Evolutionary conservation across 108 stramenopile genomes (phyloP).

Genomic region (Cyclotella sp.): DNA sequence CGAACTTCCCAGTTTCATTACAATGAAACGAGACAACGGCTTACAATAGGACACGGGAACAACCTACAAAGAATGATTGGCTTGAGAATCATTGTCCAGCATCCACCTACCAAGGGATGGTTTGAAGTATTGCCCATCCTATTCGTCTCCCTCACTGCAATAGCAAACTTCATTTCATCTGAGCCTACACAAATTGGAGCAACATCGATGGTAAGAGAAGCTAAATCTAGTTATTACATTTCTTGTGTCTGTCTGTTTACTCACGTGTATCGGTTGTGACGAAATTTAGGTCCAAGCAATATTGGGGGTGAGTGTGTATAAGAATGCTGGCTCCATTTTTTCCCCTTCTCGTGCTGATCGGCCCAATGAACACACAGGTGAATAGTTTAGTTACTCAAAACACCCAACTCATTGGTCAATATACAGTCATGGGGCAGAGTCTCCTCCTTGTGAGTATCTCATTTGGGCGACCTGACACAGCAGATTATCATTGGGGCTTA

Average conservation of each 20-base stretch:
- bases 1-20: neutral
- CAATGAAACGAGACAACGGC: neutral
- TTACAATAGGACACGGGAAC: neutral
- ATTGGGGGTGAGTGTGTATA: neutral
- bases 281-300: neutral
- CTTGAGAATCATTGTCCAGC: slow-evolving; percentile 3
- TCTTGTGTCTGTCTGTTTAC: too few species aligned
- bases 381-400: neutral
- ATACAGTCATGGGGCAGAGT: neutral
- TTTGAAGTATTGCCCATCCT: neutral
- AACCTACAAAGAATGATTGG: slow-evolving; percentile 10
- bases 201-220: neutral
- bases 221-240: too few species aligned
- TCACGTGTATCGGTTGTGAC: too few species aligned
- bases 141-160: neutral
- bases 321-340: too few species aligned
- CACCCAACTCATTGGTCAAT: neutral
- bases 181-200: neutral
- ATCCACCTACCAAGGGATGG: slow-evolving; percentile 7
- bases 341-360: too few species aligned
- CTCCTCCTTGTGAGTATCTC: neutral
- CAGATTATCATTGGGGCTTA: too few species aligned
- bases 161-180: neutral
- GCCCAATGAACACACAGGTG: too few species aligned
- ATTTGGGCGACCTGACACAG: too few species aligned